Percentiles rank a stretch among this genome's conserved stretches.
These are phyloP conservation scores for Hortaea sp. DNA, from an alignment of 2,329 filamentous ascomycete genomes.

Conservation along the genomic window DNA sequence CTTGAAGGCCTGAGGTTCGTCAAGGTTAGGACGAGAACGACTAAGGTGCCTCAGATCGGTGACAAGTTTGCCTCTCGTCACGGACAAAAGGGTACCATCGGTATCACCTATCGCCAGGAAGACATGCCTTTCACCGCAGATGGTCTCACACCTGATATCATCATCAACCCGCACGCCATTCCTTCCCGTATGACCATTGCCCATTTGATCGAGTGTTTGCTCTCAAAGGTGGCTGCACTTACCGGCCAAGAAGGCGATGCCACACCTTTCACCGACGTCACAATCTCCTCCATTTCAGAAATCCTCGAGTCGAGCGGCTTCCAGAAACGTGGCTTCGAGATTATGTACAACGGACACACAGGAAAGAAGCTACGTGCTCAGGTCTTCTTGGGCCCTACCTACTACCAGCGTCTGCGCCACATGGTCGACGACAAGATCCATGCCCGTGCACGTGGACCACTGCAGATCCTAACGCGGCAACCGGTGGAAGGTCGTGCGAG, in stretches of 20 bases:
- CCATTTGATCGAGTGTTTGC: constrained; percentile 96
- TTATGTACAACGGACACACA: constrained; percentile 98
- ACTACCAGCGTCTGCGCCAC: constrained; percentile 96
- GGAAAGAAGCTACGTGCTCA: constrained; percentile 87
- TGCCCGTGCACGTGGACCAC: constrained; percentile 89
- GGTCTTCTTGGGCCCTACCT: constrained; percentile 93
- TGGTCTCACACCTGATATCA: constrained; percentile 85
- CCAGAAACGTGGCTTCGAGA: constrained; percentile 92
- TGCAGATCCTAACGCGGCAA: constrained; percentile 94
- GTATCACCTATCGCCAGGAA: constrained; percentile 94
- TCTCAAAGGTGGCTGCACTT: constrained; percentile 89
- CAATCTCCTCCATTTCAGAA: constrained; percentile 82
- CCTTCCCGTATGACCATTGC: constrained; percentile 99
- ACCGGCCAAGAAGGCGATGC: constrained; percentile 95
- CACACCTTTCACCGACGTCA: constrained; percentile 95
- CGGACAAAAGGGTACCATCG: constrained; percentile 98
- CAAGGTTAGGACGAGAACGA: constrained; percentile 94
- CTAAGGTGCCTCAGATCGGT: constrained; percentile 95
- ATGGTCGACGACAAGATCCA: constrained; percentile 99
- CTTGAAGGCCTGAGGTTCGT: constrained; percentile 90
- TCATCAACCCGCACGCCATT: constrained; percentile 99
- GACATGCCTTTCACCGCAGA: constrained; percentile 97
- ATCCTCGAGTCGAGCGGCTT: constrained; percentile 83
- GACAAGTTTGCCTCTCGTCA: constrained; percentile 99
- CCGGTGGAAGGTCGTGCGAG: constrained; percentile 96